phyloP scores from a whole-genome alignment of 371 early-diverging fungal genomes.

The Actinomortierella wolfii region DNA sequence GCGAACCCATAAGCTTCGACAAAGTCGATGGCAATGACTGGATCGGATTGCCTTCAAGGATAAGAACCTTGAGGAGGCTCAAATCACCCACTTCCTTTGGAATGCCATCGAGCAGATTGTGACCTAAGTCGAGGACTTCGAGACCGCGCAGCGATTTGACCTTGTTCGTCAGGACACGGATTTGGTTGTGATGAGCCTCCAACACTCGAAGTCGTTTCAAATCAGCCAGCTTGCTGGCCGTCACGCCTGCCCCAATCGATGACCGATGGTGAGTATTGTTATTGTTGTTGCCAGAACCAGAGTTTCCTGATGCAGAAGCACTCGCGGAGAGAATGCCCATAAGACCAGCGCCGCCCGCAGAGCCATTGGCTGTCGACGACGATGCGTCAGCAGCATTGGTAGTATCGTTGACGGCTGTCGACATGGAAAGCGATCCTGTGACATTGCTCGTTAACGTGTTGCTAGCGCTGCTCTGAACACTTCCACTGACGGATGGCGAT shows the following conservation, averaged over 20 bases:
- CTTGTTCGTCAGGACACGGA: slow-evolving; percentile 37
- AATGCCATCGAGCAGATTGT: slow-evolving; percentile 42
- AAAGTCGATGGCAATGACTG: slow-evolving; percentile 44
- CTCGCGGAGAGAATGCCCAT: not conserved
- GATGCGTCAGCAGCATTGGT: not conserved
- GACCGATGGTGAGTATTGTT: not conserved
- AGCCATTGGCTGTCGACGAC: not conserved
- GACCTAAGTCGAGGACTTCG: slow-evolving; percentile 43
- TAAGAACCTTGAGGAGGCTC: slow-evolving; percentile 33
- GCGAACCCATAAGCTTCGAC: slow-evolving; percentile 41
- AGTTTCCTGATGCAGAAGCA: not conserved
- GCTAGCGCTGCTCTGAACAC: too few species aligned
- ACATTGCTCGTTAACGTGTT: too few species aligned
- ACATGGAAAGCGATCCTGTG: too few species aligned
- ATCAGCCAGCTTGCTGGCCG: slow-evolving; percentile 44
- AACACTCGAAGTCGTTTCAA: slow-evolving; percentile 41
- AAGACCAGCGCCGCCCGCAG: not conserved
- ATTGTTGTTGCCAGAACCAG: not conserved
- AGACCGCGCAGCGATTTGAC: slow-evolving; percentile 32
- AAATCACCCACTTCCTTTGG: slow-evolving; percentile 47
- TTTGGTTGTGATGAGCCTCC: slow-evolving; percentile 45
- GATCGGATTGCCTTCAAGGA: slow-evolving; percentile 46
- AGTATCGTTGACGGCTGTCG: too few species aligned
- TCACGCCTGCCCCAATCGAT: slow-evolving; percentile 6
- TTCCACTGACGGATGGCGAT: too few species aligned